Evolutionary conservation across 352 stramenopile genomes (phyloP).

Genomic region (Phytophthora quininea): DNA sequence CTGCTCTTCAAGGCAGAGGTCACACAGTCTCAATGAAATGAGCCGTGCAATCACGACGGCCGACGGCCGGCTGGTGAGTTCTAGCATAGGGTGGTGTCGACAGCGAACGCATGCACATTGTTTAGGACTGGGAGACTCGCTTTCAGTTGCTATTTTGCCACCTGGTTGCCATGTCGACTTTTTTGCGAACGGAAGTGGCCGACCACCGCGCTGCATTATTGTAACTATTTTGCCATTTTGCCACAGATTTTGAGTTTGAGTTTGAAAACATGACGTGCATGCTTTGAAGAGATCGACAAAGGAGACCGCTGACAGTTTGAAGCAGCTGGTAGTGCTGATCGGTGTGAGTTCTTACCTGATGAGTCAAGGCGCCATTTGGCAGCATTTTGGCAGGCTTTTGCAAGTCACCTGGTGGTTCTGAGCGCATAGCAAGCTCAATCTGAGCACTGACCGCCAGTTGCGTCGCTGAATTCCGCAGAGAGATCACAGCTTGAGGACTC

Average conservation of each 20-base stretch:
- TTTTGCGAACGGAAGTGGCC: background rate
- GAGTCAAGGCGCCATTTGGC: slow-evolving; percentile 6
- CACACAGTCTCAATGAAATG: background rate
- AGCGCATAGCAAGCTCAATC: slow-evolving; percentile 19
- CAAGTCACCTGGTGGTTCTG: slow-evolving; percentile 31
- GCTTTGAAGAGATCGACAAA: background rate
- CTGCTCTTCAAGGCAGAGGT: slow-evolving; percentile 13
- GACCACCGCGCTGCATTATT: background rate
- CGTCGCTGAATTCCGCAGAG: slow-evolving; percentile 10
- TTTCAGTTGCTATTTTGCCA: slow-evolving; percentile 3
- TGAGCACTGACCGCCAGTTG: slow-evolving; percentile 17
- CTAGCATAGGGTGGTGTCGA: slow-evolving; percentile 22
- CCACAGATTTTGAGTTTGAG: background rate
- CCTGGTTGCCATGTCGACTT: background rate
- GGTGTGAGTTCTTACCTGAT: slow-evolving; percentile 1
- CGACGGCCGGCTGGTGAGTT: background rate
- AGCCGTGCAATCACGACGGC: too few relatives aligned
- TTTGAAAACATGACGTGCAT: background rate
- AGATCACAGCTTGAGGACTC: slow-evolving; percentile 5
- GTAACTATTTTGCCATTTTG: background rate
- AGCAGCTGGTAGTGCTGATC: slow-evolving; percentile 6
- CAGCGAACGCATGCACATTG: background rate
- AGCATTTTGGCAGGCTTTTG: slow-evolving; percentile 10
- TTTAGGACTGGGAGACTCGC: background rate
- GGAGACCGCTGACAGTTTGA: background rate